Evolutionary conservation across 352 stramenopile genomes (phyloP), one percentile per base, ranked within the genome.

Genomic region (Globisporangium mamillatum): DNA sequence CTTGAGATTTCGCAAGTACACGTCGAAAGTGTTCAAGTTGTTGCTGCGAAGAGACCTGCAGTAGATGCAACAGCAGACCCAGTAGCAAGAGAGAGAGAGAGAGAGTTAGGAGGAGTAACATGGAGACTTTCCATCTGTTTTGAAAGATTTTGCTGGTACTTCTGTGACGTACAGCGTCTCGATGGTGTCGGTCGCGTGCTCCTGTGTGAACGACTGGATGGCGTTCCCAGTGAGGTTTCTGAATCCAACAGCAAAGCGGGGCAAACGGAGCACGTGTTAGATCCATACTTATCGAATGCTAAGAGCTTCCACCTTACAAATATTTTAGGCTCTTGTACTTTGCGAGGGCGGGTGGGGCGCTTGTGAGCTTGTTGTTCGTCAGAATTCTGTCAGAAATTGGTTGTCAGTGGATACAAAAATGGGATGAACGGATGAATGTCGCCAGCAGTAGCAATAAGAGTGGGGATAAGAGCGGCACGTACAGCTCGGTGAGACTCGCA

Each of bases 1-100:
- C 20, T 41, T 10, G 14, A 69, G 63, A 32, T 69, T 63, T 5
- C 34, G 54, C 36, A 63, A 24, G 29, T 56, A 41, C 3, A 38
- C 20, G 8, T 69, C 54, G 9, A 63, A 69, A 29, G 27, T 25
- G 10, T 10, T 57, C 22, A 69, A 32, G 18, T 58, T 58, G 56
- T 56, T 68, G 36, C 7, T 57, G 38, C 38, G 38, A 14, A 69
- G 53, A 12, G 16, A 34, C 32, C 61, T 63, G 22, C 27, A 9
- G 22, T n/a, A 27, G 22, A 7, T 9, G 22, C 0, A 20, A 57
- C 3, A 25, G 50, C 2, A 54, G 0, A 54, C 32, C 32, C 32
- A 27, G 8, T 16, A 5, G n/a, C 1, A 10, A 16, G 8, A 44
- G 36, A 16, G 36, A 46, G 12, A 46, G 12, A 24, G 22, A 24